Base-by-base conservation (phyloP, 2,329 filamentous ascomycete species). In the Fusarium cyanostomum region DNA sequence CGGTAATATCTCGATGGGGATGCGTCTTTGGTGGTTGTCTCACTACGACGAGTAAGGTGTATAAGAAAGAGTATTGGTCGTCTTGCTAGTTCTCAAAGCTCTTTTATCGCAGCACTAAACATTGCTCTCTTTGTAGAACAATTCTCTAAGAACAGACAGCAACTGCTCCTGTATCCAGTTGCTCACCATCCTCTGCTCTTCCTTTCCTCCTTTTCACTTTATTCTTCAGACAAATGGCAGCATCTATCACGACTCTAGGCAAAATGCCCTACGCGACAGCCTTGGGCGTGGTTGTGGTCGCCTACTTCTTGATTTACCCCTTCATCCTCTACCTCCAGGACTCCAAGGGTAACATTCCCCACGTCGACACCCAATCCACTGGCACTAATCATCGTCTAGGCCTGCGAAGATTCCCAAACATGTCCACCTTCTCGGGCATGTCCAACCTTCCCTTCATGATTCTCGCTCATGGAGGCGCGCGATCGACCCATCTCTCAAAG, bases 401-500 rank as follows among this genome's bases (percentile, higher is more conserved):
- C 8, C 55, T 70, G 5, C 64, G 67, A 4, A 45, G 56, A 4
- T 52, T 55, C 16, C 52, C 44, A 7, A 55, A 55, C 35, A 68
- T 69, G 62, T 64, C 66, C 18, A 34, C 56, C 2, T 48, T 71
- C 21, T 67, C 67, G 0, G 67, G 66, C 13, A 54, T 68, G 13
- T 59, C 67, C 5, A 57, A 66, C 7, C 30, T 58, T 3, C 39
- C 39, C 28, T 58, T 58, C 49, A 51, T 67, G 64, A 11, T 64
- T 18, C 34, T 68, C 34, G 46, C 69, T 27, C 46, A 55, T 13
- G 52, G 46, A 3, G 46, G 52, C 4, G 48, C 46, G 3, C 11
- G 52, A 8, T 52, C 52, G 12, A 52, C 48, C 2, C 37, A 82
- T 79, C 52, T 81, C 73, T 10, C 81, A 74, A 77, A 80, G 54